Percentiles rank a stretch among this genome's conserved stretches.
Conservation (phyloP, 805 yeast genomes). For the Metschnikowia arizonensis region DNA sequence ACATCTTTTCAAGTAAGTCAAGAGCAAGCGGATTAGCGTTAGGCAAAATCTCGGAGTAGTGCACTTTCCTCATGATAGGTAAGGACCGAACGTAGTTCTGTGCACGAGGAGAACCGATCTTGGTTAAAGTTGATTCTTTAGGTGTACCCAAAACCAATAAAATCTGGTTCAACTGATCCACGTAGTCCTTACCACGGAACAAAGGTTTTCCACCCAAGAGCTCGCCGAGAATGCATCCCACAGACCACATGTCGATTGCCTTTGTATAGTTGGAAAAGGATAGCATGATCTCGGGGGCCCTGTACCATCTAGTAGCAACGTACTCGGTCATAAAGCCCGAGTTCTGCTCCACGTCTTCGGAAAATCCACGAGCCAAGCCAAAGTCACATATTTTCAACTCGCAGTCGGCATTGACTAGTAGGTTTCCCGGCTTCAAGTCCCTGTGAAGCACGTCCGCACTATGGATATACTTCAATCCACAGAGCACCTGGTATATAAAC, state of each 20-base stretch:
- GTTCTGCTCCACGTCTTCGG: conserved; percentile 75
- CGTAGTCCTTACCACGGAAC: conserved; percentile 93
- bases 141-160: conserved; percentile 91
- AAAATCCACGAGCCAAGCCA: conserved; percentile 90
- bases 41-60: conserved; percentile 71
- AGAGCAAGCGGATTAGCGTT: conserved; percentile 83
- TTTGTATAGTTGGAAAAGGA: conserved; percentile 92
- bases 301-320: conserved; percentile 97
- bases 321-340: conserved; percentile 96
- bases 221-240: conserved; percentile 95
- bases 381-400: conserved; percentile 95
- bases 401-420: conserved; percentile 92
- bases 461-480: conserved; percentile 87
- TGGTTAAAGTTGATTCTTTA: conserved; percentile 43
- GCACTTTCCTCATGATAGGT: conserved; percentile 76
- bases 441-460: conserved; percentile 91
- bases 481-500: conserved; percentile 84
- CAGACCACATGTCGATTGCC: conserved; percentile 97
- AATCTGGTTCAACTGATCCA: conserved; percentile 88
- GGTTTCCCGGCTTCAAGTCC: conserved; percentile 90
- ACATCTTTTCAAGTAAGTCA: conserved; percentile 62
- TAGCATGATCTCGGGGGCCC: conserved; percentile 97
- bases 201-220: conserved; percentile 85
- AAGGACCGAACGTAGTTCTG: conserved; percentile 86
- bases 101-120: conserved; percentile 77